Evolutionary conservation across 2,329 filamentous ascomycete genomes (phyloP).

Genomic region (Stemphylium beticola): DNA sequence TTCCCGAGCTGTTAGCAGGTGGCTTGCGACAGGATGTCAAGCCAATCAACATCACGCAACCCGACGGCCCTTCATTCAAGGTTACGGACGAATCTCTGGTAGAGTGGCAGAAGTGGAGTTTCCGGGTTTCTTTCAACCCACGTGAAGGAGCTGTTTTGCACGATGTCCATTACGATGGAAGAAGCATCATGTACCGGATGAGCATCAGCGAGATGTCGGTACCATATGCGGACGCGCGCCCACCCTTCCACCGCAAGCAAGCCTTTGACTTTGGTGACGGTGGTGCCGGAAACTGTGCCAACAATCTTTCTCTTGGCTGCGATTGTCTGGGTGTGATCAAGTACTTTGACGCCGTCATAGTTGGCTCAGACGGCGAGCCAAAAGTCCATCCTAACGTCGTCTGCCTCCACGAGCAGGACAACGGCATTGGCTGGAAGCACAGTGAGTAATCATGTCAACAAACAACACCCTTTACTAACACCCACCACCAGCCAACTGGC

Average conservation of each 20-base stretch:
- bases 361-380: slow-evolving; percentile 61
- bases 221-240: slow-evolving; percentile 69
- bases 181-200: slow-evolving; percentile 70
- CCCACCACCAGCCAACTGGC: slow-evolving; percentile 57
- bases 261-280: slow-evolving; percentile 76
- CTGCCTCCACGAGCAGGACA: slow-evolving; percentile 73
- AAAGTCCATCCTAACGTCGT: slow-evolving; percentile 65
- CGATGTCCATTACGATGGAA: slow-evolving; percentile 71
- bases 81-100: slow-evolving; percentile 55
- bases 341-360: slow-evolving; percentile 65
- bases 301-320: slow-evolving; percentile 71
- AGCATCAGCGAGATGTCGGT: slow-evolving; percentile 73
- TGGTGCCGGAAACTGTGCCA: slow-evolving; percentile 69
- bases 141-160: slow-evolving; percentile 71
- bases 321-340: slow-evolving; percentile 73
- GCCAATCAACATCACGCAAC: slow-evolving; percentile 75
- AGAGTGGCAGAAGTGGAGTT: slow-evolving; percentile 57
- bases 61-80: slow-evolving; percentile 70
- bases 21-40: slow-evolving; percentile 58
- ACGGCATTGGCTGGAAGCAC: slow-evolving; percentile 60
- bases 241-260: slow-evolving; percentile 71
- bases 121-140: slow-evolving; percentile 49
- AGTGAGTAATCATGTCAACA: not conserved
- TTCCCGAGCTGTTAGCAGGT: slow-evolving; percentile 49
- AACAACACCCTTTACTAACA: not conserved